A percentile compares a stretch with the other conserved stretches of the same genome.
Conservation (phyloP, 2,329 filamentous ascomycete species). For the Colletotrichum higginsianum region DNA sequence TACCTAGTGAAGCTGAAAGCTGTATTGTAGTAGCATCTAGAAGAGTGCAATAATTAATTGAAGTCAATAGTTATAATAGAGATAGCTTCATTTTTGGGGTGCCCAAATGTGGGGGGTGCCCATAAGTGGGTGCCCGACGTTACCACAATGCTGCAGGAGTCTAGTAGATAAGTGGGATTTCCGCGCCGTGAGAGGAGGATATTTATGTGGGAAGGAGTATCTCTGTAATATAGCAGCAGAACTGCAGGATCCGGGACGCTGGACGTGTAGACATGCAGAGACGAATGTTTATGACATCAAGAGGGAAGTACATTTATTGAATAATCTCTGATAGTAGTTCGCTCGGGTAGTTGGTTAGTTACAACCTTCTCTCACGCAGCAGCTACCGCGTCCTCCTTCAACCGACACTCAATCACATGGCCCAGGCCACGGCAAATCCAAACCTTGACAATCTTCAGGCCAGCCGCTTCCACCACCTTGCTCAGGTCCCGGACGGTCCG, state of each 20-base stretch:
- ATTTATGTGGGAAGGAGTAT: neutral
- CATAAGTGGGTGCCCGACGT: too few relatives aligned
- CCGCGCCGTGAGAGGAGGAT: neutral
- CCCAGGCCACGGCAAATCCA: slow-evolving; percentile 34
- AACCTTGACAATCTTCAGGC: slow-evolving; percentile 26
- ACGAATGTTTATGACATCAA: neutral
- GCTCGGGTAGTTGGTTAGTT: too few relatives aligned
- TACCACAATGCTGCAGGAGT: neutral
- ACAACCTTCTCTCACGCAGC: neutral
- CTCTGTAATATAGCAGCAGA: neutral
- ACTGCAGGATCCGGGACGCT: neutral
- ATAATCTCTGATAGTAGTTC: neutral
- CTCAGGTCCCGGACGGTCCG: slow-evolving; percentile 12
- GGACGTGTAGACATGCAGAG: neutral
- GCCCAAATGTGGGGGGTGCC: too few relatives aligned
- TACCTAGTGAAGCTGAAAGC: too few relatives aligned
- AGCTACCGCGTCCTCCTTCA: slow-evolving; percentile 24
- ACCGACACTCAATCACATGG: slow-evolving; percentile 31
- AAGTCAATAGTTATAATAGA: too few relatives aligned
- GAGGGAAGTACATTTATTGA: neutral
- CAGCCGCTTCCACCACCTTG: slow-evolving; percentile 16
- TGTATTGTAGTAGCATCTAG: too few relatives aligned
- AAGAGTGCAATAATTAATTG: too few relatives aligned
- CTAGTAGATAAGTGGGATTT: neutral
- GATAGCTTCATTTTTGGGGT: too few relatives aligned